Base-by-base conservation (phyloP, 176 grass and related monocot genomes). In the Zoysia pacifica region DNA sequence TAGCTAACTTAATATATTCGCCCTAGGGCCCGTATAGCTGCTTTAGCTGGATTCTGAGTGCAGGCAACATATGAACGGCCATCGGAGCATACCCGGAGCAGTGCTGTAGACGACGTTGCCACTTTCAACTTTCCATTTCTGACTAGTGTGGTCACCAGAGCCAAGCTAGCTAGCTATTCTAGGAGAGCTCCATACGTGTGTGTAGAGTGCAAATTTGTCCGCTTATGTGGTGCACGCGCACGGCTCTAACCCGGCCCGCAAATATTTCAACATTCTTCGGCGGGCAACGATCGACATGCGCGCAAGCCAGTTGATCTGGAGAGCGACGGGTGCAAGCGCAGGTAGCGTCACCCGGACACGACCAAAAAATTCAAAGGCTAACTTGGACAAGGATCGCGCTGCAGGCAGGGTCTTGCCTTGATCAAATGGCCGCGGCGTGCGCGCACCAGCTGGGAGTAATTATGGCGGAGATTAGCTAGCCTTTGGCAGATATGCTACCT, bases 301-400 rank as follows among this genome's bases (percentile, higher is more conserved):
- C 66, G 35, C 58, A 40, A 28, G 28, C 28, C 28, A 85, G 78
- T 89, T 82, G 73, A 46, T 19, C 2, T 19, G 39, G 78, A 85
- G 76, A 85, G 75, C 67, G 78, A 89, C 82, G 47, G 77, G 81
- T 65, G 72, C 87, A 89, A 67, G 72, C 77, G 77, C 72, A 52
- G 61, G 15, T 39, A 39, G 15, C 76, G 64, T 84, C 87, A 80
- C 49, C 81, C 76, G 44, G 64, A 40, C 16, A 44, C 37, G 4
- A 49, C 65, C 60, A 67, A 72, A 66, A 71, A 28, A 28, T 28
- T 45, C 50, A 77, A 85, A 61, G 49, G 78, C 4, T 61, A 72
- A 50, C 52, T 48, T 20, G 42, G 82, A 78, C 82, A 81, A 72
- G 8, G 87, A 80, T 84, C 9, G 49, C 53, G 62, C 80, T 4